These are phyloP conservation scores for Pichia terricola DNA, from an alignment of 1,139 yeast species.

Conservation along the genomic window DNA sequence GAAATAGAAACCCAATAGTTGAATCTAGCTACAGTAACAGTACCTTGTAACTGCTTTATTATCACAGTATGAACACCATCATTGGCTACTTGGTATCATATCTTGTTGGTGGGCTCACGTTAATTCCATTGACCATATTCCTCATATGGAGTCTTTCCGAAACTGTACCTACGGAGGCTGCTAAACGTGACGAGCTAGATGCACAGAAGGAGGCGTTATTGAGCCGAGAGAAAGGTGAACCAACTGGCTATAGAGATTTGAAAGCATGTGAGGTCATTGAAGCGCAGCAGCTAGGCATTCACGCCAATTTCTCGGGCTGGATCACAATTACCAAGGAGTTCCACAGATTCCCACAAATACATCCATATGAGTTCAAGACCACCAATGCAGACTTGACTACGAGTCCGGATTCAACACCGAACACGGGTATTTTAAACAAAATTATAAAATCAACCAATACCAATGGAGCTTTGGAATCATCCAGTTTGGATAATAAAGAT, in stretches of 20 bases:
- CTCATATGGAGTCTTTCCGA: constrained; percentile 31
- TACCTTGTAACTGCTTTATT: too few relatives aligned
- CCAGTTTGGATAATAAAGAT: background rate
- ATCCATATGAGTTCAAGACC: constrained; percentile 23
- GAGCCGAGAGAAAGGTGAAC: constrained; percentile 19
- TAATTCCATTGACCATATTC: constrained; percentile 48
- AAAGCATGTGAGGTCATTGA: constrained; percentile 61
- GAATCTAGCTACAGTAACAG: too few relatives aligned
- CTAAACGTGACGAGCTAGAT: constrained; percentile 13
- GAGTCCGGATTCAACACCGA: background rate
- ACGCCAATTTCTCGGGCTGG: constrained; percentile 70
- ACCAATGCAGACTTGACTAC: background rate
- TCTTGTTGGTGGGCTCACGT: constrained; percentile 70
- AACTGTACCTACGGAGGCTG: constrained; percentile 15
- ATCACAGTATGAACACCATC: too few relatives aligned
- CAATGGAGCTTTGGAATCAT: background rate
- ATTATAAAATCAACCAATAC: constrained; percentile 4
- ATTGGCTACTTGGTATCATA: constrained; percentile 26
- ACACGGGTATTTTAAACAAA: constrained; percentile 5
- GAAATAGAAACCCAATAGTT: too few relatives aligned
- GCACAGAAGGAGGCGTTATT: constrained; percentile 18
- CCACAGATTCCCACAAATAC: constrained; percentile 38
- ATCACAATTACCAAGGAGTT: constrained; percentile 74
- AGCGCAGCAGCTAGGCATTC: constrained; percentile 47
- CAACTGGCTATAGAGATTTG: constrained; percentile 31